These are phyloP conservation scores for Parafenestella ontariensis DNA, from an alignment of 2,329 filamentous ascomycete genomes.

Conservation along the genomic window DNA sequence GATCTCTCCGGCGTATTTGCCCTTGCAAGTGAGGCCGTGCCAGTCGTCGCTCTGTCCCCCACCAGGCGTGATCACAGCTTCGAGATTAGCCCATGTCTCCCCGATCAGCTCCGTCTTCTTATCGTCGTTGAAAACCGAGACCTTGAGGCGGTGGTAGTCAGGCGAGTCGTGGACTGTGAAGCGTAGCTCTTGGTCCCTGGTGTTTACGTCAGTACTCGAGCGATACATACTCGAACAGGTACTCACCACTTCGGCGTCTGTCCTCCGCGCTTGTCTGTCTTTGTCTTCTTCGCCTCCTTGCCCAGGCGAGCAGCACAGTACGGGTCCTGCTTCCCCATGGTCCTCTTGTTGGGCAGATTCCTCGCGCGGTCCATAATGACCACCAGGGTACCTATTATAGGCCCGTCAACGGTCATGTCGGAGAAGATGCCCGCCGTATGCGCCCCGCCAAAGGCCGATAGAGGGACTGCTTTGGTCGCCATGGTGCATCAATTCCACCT, in stretches of 20 bases:
- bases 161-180: conserved; percentile 96
- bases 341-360: conserved; percentile 95
- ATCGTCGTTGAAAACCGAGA: conserved; percentile 97
- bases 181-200: conserved; percentile 98
- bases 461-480: conserved; percentile 44
- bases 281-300: conserved; percentile 97
- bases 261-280: conserved; percentile 89
- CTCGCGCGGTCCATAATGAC: conserved; percentile 92
- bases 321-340: conserved; percentile 97
- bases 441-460: conserved; percentile 58
- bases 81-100: conserved; percentile 87
- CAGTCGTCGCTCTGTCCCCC: conserved; percentile 95
- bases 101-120: conserved; percentile 97
- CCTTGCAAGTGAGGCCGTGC: conserved; percentile 85
- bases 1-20: conserved; percentile 95
- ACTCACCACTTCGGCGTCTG: conserved; percentile 94
- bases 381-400: conserved; percentile 90
- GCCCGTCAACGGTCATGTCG: conserved; percentile 91
- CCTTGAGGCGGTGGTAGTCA: conserved; percentile 94
- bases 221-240: not conserved
- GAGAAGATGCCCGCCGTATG: conserved; percentile 94
- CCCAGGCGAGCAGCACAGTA: conserved; percentile 93
- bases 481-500: conserved; percentile 28
- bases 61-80: conserved; percentile 79
- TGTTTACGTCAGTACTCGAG: conserved; percentile 20